Percentiles rank a stretch among this genome's conserved stretches.
Evolutionary conservation across 345 rosid species (phyloP).

Genomic region (Noccaea caerulescens): DNA sequence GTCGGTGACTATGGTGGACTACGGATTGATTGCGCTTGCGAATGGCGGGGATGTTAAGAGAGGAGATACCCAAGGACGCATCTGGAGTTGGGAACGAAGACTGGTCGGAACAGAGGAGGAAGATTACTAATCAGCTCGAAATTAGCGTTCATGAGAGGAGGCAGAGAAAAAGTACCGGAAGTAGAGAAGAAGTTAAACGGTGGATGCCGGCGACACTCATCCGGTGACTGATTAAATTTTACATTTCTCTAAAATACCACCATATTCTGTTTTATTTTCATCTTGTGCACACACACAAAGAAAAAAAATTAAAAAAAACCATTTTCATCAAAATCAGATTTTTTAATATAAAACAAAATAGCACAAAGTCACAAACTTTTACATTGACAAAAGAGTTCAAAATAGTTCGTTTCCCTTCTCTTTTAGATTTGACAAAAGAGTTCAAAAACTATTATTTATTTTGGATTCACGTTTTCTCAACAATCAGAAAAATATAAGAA

Average conservation of each 20-base stretch:
- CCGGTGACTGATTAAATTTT: background rate
- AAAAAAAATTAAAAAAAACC: no score
- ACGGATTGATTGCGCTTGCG: background rate
- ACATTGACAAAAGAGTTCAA: no score
- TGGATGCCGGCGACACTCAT: slow-evolving; percentile 38
- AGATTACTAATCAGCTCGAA: slow-evolving; percentile 6
- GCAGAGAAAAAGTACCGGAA: slow-evolving; percentile 14
- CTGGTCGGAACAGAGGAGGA: slow-evolving; percentile 13
- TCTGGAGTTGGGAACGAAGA: slow-evolving; percentile 1
- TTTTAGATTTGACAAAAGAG: no score
- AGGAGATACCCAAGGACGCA: background rate
- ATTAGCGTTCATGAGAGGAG: background rate
- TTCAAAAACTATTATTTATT: no score
- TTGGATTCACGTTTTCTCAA: no score
- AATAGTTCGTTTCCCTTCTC: no score
- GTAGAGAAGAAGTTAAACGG: slow-evolving; percentile 8
- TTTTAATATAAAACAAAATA: no score
- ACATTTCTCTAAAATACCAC: background rate
- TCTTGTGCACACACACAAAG: no score
- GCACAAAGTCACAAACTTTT: no score
- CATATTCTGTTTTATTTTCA: no score
- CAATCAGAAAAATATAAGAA: no score
- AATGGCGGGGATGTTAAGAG: background rate
- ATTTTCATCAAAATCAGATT: no score
- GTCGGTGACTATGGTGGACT: slow-evolving; percentile 2